Evolutionary conservation across 305 asterid species (phyloP), one percentile per base, ranked within the genome.

Genomic region (Lippia alba): DNA sequence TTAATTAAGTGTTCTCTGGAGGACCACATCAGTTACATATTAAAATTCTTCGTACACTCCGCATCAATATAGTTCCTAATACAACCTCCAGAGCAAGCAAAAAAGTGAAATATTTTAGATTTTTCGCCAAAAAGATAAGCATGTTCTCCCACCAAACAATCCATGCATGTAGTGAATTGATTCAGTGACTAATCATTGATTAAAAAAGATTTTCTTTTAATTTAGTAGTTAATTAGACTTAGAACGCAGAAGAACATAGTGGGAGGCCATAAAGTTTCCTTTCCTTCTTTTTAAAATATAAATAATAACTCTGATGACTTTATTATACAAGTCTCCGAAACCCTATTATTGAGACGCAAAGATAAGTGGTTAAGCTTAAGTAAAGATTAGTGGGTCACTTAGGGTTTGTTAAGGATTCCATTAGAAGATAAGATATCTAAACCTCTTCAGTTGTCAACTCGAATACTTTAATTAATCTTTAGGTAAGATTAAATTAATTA

Each of bases 181-280:
- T 2, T 44, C 10, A 44, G 3, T 44, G 49, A 11, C 12, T 44
- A 44, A 44, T 44, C 12, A 44, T 44, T 36, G 41, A 10, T 5
- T 11, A 44, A 62, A 0, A 51, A 15, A 46, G 41, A 63, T n/a
- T n/a, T 61, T 59, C 32, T 36, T 72, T 24, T 24, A 24, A 24
- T 24, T 75, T 19, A 75, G 2, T 59, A 61, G 17, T 74, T 74
- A 61, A 70, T 49, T 61, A 63, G 62, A 24, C 30, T 48, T 40
- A 67, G 67, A 59, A 24, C 3, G 30, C 30, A 24, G 30, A 24
- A 36, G 36, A 64, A 66, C 66, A 69, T 19, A n/a, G 56, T 78
- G 83, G 85, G 79, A 75, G 72, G 72, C 81, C 81, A 72, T 81
- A 69, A 72, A 74, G 70, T 69, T 16, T 33, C 50, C 18, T 44